phyloP scores from a whole-genome alignment of 768 basidiomycete genomes.

The Paxillus ammoniavirescens region DNA sequence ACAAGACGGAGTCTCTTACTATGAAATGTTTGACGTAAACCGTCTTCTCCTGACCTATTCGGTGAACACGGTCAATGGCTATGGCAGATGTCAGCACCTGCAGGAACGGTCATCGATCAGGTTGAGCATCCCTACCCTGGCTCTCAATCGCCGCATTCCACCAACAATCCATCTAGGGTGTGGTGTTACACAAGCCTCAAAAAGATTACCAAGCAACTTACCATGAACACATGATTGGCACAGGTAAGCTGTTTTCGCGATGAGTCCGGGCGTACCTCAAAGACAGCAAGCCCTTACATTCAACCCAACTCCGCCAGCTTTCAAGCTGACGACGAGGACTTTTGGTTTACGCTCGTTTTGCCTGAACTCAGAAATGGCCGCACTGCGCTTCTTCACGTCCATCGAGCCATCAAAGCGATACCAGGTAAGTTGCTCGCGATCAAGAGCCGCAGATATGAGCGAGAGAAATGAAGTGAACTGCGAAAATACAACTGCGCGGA shows the following conservation, averaged over 20 bases:
- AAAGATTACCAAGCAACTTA: constrained; percentile 25
- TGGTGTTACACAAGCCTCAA: constrained; percentile 1
- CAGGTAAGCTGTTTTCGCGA: constrained; percentile 53
- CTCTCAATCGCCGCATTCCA: constrained; percentile 85
- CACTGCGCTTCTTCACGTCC: constrained; percentile 78
- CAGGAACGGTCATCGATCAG: neutral
- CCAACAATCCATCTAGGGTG: constrained; percentile 83
- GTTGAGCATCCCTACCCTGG: constrained; percentile 50
- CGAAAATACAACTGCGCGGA: constrained; percentile 86
- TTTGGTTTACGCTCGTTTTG: constrained; percentile 66
- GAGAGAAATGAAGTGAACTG: constrained; percentile 90
- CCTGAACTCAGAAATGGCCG: constrained; percentile 78
- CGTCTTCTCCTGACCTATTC: constrained; percentile 79
- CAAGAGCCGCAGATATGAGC: constrained; percentile 68
- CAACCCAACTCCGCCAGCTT: constrained; percentile 90
- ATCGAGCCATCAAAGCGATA: constrained; percentile 92
- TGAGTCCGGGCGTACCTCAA: constrained; percentile 1
- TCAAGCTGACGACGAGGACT: constrained; percentile 74
- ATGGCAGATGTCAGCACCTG: constrained; percentile 6
- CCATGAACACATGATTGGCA: constrained; percentile 88
- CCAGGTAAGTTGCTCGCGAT: constrained; percentile 65
- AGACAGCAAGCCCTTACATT: constrained; percentile 50
- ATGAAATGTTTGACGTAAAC: constrained; percentile 87
- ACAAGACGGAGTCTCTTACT: constrained; percentile 42
- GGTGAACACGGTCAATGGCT: constrained; percentile 86